phyloP scores from a whole-genome alignment of 2,329 filamentous ascomycete species.

The Ophiocordyceps unilateralis region DNA sequence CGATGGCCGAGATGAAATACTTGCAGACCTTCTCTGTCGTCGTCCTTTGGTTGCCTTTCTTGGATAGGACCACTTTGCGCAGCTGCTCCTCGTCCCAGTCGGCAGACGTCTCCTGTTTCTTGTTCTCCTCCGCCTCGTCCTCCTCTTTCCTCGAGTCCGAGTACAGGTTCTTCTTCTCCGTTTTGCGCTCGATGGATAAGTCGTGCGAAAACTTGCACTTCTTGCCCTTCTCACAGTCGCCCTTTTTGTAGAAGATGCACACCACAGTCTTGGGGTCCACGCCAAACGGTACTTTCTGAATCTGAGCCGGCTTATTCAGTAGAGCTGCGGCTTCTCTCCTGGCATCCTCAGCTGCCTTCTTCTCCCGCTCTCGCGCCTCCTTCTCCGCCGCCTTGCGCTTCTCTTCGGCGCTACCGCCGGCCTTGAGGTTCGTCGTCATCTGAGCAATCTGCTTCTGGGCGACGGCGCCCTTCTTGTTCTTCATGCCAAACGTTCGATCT shows the following conservation, averaged over 20 bases:
- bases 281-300: slow-evolving; percentile 96
- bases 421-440: slow-evolving; percentile 55
- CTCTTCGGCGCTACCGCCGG: slow-evolving; percentile 67
- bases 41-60: slow-evolving; percentile 92
- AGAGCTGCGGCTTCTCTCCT: slow-evolving; percentile 65
- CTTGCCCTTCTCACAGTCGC: slow-evolving; percentile 87
- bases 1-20: slow-evolving; percentile 90
- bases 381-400: slow-evolving; percentile 62
- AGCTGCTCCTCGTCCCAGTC: slow-evolving; percentile 98
- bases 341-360: slow-evolving; percentile 75
- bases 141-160: slow-evolving; percentile 56
- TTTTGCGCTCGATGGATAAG: slow-evolving; percentile 72
- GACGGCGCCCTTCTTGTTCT: slow-evolving; percentile 92
- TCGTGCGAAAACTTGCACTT: slow-evolving; percentile 99
- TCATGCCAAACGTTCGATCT: slow-evolving; percentile 99
- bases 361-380: slow-evolving; percentile 61
- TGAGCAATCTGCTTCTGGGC: slow-evolving; percentile 85
- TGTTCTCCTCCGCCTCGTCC: slow-evolving; percentile 51
- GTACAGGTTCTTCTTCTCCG: slow-evolving; percentile 83
- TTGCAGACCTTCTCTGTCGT: slow-evolving; percentile 99
- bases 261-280: slow-evolving; percentile 96
- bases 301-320: slow-evolving; percentile 79
- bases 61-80: slow-evolving; percentile 75
- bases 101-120: slow-evolving; percentile 83
- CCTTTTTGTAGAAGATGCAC: slow-evolving; percentile 95